phyloP scores from a whole-genome alignment of 2,329 filamentous ascomycete species.

The Phyllosticta citribraziliensis region DNA sequence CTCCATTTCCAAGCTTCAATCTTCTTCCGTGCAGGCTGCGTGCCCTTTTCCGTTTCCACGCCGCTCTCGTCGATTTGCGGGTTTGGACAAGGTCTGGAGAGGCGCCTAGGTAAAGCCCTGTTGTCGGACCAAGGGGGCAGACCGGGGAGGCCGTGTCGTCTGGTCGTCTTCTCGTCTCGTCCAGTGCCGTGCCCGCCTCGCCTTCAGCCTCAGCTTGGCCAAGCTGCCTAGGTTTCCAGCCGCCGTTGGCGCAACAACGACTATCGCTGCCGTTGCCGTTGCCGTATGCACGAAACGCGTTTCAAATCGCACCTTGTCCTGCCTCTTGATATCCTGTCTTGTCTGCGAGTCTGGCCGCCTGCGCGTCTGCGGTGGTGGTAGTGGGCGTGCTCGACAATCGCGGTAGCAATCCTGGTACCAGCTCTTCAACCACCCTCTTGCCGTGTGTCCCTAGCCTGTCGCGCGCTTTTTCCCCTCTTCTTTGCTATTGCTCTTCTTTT shows the following conservation, averaged over 20 bases:
- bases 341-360: too few relatives aligned
- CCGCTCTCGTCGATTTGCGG: background rate
- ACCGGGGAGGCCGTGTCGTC: background rate
- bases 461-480: too few relatives aligned
- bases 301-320: background rate
- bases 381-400: too few relatives aligned
- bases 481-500: too few relatives aligned
- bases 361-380: background rate
- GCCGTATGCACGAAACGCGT: background rate
- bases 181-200: background rate
- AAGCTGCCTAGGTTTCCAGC: background rate
- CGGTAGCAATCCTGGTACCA: too few relatives aligned
- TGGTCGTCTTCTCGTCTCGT: background rate
- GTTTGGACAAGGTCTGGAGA: background rate
- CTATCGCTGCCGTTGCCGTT: background rate
- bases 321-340: too few relatives aligned
- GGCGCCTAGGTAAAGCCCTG: background rate
- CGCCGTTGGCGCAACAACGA: background rate
- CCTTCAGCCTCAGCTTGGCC: background rate
- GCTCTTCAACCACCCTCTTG: too few relatives aligned
- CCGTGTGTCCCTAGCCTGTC: too few relatives aligned
- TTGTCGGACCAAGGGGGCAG: background rate
- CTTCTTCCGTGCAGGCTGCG: background rate
- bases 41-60: background rate
- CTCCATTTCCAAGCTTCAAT: constrained; percentile 19